Evolutionary conservation across 352 stramenopile species (phyloP).

Genomic region (Phytophthora boehmeriae): DNA sequence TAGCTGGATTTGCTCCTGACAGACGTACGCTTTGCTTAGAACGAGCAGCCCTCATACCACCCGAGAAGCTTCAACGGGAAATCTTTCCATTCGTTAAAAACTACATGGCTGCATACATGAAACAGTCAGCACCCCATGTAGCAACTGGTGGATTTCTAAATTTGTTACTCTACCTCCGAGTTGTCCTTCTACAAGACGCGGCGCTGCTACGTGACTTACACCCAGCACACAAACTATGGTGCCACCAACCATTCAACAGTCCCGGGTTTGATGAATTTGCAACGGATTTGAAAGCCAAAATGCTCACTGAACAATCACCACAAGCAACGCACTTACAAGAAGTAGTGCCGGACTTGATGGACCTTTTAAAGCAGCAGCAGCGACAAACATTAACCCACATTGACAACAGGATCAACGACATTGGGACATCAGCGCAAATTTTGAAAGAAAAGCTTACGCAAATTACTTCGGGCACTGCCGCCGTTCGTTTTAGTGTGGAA

Average conservation of each 20-base stretch:
- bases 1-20: slow-evolving; percentile 7
- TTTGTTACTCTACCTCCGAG: too few relatives aligned
- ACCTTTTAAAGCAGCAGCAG: background rate
- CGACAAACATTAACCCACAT: background rate
- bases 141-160: too few relatives aligned
- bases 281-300: too few relatives aligned
- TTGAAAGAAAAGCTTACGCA: too few relatives aligned
- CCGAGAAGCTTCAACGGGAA: too few relatives aligned
- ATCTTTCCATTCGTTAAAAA: slow-evolving; percentile 17
- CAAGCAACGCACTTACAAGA: background rate
- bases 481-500: slow-evolving; percentile 7
- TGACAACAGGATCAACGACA: background rate
- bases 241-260: too few relatives aligned
- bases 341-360: background rate
- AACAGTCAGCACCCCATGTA: slow-evolving; percentile 10
- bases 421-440: background rate
- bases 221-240: too few relatives aligned
- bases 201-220: too few relatives aligned
- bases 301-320: too few relatives aligned
- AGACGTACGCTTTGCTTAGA: slow-evolving; percentile 7
- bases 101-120: slow-evolving; percentile 4
- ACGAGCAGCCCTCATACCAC: background rate
- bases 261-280: too few relatives aligned
- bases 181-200: too few relatives aligned
- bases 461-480: background rate